A percentile compares a stretch with the other conserved stretches of the same genome.
These are phyloP conservation scores for Phytophthora meadii DNA, from an alignment of 352 stramenopile genomes.

Conservation along the genomic window DNA sequence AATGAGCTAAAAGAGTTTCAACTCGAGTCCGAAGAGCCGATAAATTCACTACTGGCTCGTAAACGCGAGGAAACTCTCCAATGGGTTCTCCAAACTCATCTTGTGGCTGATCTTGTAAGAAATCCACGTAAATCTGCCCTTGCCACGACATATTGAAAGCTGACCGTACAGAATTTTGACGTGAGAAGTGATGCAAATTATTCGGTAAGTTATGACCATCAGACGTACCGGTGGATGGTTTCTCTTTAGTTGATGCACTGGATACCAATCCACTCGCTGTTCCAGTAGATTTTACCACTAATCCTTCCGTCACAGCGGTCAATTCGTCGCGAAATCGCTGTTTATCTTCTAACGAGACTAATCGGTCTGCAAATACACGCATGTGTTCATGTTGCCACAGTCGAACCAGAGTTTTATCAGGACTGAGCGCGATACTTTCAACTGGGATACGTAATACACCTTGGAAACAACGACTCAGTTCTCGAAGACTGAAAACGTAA, in stretches of 20 bases:
- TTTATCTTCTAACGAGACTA: conserved; percentile 82
- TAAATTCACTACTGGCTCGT: conserved; percentile 71
- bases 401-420: conserved; percentile 58
- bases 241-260: conserved; percentile 33
- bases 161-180: conserved; percentile 22
- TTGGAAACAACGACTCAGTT: conserved; percentile 81
- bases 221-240: conserved; percentile 4
- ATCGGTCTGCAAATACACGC: conserved; percentile 80
- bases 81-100: conserved; percentile 88
- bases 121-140: conserved; percentile 78
- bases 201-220: neutral
- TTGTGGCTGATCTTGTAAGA: conserved; percentile 79
- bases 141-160: conserved; percentile 11
- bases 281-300: conserved; percentile 33
- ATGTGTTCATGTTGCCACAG: conserved; percentile 90
- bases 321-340: conserved; percentile 68
- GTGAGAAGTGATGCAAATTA: conserved; percentile 2
- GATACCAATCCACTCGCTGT: conserved; percentile 6
- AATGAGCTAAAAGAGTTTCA: conserved; percentile 71
- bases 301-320: conserved; percentile 46
- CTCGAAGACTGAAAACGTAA: conserved; percentile 84
- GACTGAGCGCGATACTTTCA: conserved; percentile 45
- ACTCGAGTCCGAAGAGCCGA: conserved; percentile 55
- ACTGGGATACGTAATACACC: conserved; percentile 71
- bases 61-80: conserved; percentile 82